Base-by-base conservation (phyloP, 164 flowering plant genomes). In the Cinnamomum micranthum region DNA sequence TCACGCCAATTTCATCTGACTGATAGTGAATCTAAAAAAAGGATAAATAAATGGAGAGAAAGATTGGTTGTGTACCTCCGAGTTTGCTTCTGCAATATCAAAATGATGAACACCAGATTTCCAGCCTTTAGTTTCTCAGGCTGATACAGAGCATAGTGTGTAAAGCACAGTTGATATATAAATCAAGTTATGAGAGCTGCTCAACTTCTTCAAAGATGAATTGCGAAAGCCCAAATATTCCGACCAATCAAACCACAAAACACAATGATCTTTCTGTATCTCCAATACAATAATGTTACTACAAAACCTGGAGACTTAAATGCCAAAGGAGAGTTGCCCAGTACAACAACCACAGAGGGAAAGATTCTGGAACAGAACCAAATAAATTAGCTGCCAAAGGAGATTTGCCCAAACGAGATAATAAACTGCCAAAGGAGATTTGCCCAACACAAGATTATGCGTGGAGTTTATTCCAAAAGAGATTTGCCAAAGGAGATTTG, bases 321-420 rank as follows among this genome's bases (percentile, higher is more conserved):
- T 80, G 80, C 84, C 84, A 82, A 78, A 82, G 87, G 80, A 85
- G 85, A 83, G 71, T 73, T 79, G 78, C 80, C 80, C 75, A 74
- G 72, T 62, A 71, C 71, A 73, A 71, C 73, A 75, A 79, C 31
- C 68, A 65, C 58, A 9, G 50, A 33, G 50, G 66, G 25, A 35
- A 33, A 41, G 47, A 71, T 65, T 35, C 59, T 27, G 64, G 52
- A 62, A 68, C 59, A 69, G 27, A 71, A 60, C 35, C 19, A 50
- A 10, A 25, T 28, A 75, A 77, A 72, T 58, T 58, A 81, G 84
- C 65, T 88, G 92, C 92, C 95, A 88, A 91, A 89, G 92, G 88
- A 88, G 93, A 89, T 87, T 88, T 91, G 90, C 92, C 91, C 89
- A 77, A 75, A 28, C 33, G 52, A 74, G 15, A 6, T 24, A 70